Evolutionary conservation across 805 yeast species (phyloP), one percentile per base, ranked within the genome.

Genomic region (Peterozyma xylosa): DNA sequence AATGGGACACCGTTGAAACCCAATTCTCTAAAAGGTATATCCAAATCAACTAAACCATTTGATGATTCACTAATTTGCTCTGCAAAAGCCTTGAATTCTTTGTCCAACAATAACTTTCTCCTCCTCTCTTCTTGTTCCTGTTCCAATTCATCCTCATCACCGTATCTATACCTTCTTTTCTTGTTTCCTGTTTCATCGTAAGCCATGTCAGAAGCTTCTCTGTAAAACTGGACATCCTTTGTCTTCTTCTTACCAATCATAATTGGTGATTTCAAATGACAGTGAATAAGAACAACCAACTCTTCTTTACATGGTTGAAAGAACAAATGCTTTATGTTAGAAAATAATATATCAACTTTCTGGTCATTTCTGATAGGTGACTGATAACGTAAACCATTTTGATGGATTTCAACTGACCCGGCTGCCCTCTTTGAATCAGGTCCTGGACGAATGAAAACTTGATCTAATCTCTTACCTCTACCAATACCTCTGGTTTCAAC

Each of bases 1-100:
- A 83, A 86, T 35, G 99, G 98, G 27, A 93, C 99, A 76, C 99
- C 99, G 53, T 81, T 86, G 76, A 93, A 93, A 29, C 98, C 99
- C 45, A 93, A 74, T 59, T 93, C 98, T 59, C 96, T 79, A 69
- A 93, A 88, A 33, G 99, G 97, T 43, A 87, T 78, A 64, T 93
- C 99, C 45, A 93, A 80, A 54, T 89, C 96, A 37, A 90, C 70
- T 49, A 80, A 62, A 32, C 96, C 95, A 56, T 80, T 77, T 0
- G 96, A 81, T 0, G 93, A 84, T 50, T 88, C 96, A 11, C 96
- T 82, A 52, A 93, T 90, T 49, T 82, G 77, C 64, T 93, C 97
- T 15, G 91, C 91, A 67, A 89, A 93, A 39, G 74, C 72, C 63
- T 80, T 82, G 67, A 90, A 93, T 64, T 93, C 98, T 62, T 85